Percentiles rank a stretch among this genome's conserved stretches.
phyloP scores from a whole-genome alignment of 208 protist genomes.

The Herpetomonas tarakana region DNA sequence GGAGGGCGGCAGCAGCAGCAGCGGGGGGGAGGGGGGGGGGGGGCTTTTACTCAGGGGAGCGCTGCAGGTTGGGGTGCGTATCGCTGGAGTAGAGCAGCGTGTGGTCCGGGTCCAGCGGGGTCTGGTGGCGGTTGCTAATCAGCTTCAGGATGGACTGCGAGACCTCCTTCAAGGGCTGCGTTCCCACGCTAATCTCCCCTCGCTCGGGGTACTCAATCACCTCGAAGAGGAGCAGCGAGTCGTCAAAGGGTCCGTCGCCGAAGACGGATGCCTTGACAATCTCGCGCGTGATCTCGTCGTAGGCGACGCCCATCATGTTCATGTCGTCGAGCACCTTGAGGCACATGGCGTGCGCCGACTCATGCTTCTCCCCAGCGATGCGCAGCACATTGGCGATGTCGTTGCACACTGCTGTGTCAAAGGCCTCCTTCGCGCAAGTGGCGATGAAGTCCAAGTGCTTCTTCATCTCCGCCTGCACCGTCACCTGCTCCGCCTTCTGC shows the following conservation, averaged over 20 bases:
- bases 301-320: slow-evolving; percentile 74
- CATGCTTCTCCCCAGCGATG: slow-evolving; percentile 73
- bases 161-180: slow-evolving; percentile 49
- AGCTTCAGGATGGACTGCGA: slow-evolving; percentile 60
- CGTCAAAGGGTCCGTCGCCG: slow-evolving; percentile 80
- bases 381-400: slow-evolving; percentile 87
- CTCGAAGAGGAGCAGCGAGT: slow-evolving; percentile 84
- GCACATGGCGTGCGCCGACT: slow-evolving; percentile 59
- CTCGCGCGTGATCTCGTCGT: slow-evolving; percentile 64
- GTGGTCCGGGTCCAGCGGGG: slow-evolving; percentile 68
- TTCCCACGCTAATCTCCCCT: slow-evolving; percentile 73
- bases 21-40: too few relatives aligned
- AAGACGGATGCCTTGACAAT: slow-evolving; percentile 70
- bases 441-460: slow-evolving; percentile 58
- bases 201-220: slow-evolving; percentile 89
- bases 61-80: slow-evolving; percentile 84
- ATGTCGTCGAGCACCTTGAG: slow-evolving; percentile 88
- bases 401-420: slow-evolving; percentile 79
- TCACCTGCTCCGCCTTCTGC: slow-evolving; percentile 62
- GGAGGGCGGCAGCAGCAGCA: too few relatives aligned
- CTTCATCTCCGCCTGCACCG: slow-evolving; percentile 71
- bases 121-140: slow-evolving; percentile 85
- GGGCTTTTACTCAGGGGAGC: slow-evolving; percentile 79
- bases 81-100: slow-evolving; percentile 54
- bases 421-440: slow-evolving; percentile 46